Base-by-base conservation (phyloP, 495 filamentous ascomycete species). In the Penicillium taxi region DNA sequence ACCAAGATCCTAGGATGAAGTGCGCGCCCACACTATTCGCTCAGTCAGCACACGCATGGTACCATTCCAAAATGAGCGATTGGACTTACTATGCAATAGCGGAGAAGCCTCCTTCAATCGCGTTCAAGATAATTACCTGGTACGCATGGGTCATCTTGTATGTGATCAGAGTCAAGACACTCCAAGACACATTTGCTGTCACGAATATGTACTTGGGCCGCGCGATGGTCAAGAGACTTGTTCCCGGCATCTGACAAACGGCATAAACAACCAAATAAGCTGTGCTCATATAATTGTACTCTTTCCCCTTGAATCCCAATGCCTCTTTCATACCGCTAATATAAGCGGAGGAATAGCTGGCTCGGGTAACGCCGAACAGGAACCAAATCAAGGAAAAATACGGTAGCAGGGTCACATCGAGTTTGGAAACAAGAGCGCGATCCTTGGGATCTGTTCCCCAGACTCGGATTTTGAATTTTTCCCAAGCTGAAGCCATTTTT, bases 281-380 rank as follows among this genome's bases (percentile, higher is more conserved):
- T 4, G 60, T 64, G 14, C 34, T 61, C 60, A 64, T 58, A 23
- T 64, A 64, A 29, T 61, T 64, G 37, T 57, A 64, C 7, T 59
- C 52, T 24, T 61, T 64, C 1, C 60, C 57, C 19, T 61, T 29
- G 21, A 64, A 64, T 9, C 44, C 22, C 0, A 64, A 41, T 0
- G 51, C 60, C 38, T 61, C 57, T 21, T 56, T 55, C 57, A 64
- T 64, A 2, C 57, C 57, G 32, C 57, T 61, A 35, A 61, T 61
- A 36, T 64, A 64, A 2, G 60, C 60, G 7, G 57, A 55, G 12
- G 55, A 59, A 24, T 64, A 64, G 31, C 60, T 64, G 14, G 60
- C 44, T 16, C 60, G 46, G 1, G 57, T 65, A 14, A 65, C 45
- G 6, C 58, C 49, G 35, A 61, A 61, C 11, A 61, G 46, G 35